Evolutionary conservation across 2,329 filamentous ascomycete genomes (phyloP).

Genomic region (Zalaria obscura): DNA sequence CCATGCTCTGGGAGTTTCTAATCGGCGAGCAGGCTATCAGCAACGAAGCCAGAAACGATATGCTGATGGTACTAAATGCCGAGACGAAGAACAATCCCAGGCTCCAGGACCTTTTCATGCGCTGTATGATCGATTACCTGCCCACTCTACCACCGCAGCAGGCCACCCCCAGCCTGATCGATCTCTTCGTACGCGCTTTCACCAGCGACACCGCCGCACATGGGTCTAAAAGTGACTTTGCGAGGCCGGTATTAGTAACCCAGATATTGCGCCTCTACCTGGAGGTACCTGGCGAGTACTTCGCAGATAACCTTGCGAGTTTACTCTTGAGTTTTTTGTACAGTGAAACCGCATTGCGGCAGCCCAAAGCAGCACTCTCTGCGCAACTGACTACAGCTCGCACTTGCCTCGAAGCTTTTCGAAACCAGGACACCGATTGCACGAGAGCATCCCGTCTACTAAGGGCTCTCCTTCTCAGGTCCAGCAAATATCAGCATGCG

Average conservation of each 20-base stretch:
- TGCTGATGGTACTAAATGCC: conserved; percentile 53
- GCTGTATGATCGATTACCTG: conserved; percentile 41
- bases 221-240: neutral
- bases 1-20: conserved; percentile 56
- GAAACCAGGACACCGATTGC: neutral
- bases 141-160: conserved; percentile 41
- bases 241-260: neutral
- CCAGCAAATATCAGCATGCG: neutral
- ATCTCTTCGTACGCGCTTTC: neutral
- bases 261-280: neutral
- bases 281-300: no score
- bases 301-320: neutral
- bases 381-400: neutral
- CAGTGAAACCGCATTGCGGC: neutral
- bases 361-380: neutral
- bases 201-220: neutral
- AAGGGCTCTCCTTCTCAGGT: neutral
- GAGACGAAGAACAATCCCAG: conserved; percentile 23
- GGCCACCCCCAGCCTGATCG: conserved; percentile 41
- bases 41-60: conserved; percentile 46
- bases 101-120: conserved; percentile 22
- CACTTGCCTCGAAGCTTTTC: neutral
- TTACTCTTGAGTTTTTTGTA: neutral
- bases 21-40: conserved; percentile 50
- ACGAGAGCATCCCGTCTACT: neutral